Percentiles rank a stretch among this genome's conserved stretches.
phyloP scores from a whole-genome alignment of 345 rosid genomes.

The Clarkia xantiana region DNA sequence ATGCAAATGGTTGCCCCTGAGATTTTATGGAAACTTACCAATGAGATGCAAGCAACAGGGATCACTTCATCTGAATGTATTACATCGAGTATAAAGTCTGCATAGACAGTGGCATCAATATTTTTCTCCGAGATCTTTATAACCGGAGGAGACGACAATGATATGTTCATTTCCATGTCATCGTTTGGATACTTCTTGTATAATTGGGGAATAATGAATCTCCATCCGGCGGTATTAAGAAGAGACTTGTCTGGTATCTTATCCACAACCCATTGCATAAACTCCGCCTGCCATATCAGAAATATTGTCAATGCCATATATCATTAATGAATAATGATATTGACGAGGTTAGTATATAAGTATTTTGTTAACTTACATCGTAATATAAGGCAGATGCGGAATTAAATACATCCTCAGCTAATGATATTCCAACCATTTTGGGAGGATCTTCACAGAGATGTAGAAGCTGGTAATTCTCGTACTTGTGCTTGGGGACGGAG shows the following conservation, averaged over 20 bases:
- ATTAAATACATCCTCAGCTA: constrained; percentile 74
- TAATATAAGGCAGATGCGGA: constrained; percentile 86
- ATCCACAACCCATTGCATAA: constrained; percentile 87
- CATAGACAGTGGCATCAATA: constrained; percentile 62
- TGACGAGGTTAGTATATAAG: neutral
- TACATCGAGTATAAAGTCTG: constrained; percentile 63
- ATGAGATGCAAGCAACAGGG: constrained; percentile 87
- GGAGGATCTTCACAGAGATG: constrained; percentile 40
- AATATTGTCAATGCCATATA: neutral
- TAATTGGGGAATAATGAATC: constrained; percentile 75
- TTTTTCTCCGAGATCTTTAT: constrained; percentile 44
- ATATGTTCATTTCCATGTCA: constrained; percentile 68
- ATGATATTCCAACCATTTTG: constrained; percentile 83
- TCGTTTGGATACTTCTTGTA: constrained; percentile 85
- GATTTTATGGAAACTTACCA: constrained; percentile 35
- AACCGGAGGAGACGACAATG: constrained; percentile 72
- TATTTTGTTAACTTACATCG: constrained; percentile 41
- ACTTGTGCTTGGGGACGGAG: constrained; percentile 9
- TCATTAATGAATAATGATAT: too few relatives aligned
- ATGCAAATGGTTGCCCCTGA: too few relatives aligned
- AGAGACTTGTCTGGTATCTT: constrained; percentile 77
- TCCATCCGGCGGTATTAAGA: constrained; percentile 85
- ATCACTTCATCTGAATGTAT: constrained; percentile 45
- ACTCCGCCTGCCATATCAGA: constrained; percentile 52
- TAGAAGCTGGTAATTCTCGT: constrained; percentile 24